phyloP scores from a whole-genome alignment of 352 stramenopile genomes.

The Sclerospora graminicola region DNA sequence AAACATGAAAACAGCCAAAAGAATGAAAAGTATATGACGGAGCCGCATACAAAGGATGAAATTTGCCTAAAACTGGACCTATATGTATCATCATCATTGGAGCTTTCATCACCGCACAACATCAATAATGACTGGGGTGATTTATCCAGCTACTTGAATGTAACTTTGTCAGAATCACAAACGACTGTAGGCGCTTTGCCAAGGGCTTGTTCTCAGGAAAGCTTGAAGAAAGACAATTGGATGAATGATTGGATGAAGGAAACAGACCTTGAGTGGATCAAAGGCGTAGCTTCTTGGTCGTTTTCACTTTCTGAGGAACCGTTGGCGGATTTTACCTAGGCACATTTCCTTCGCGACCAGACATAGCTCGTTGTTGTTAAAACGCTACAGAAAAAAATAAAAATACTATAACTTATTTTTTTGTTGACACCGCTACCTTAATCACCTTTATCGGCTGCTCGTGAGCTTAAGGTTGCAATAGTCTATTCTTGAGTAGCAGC shows the following conservation, averaged over 20 bases:
- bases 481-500: constrained; percentile 23
- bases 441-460: not conserved
- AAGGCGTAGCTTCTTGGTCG: constrained; percentile 44
- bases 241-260: constrained; percentile 49
- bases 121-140: constrained; percentile 15
- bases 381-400: constrained; percentile 7
- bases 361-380: not conserved
- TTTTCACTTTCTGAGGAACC: constrained; percentile 31
- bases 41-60: constrained; percentile 20
- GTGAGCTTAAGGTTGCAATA: constrained; percentile 5
- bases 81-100: constrained; percentile 6
- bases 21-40: constrained; percentile 5
- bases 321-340: constrained; percentile 34
- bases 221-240: constrained; percentile 27
- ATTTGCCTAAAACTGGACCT: constrained; percentile 2
- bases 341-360: not conserved
- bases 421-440: constrained; percentile 6
- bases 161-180: constrained; percentile 35
- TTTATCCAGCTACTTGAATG: constrained; percentile 30
- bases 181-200: constrained; percentile 1
- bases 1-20: not conserved
- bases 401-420: constrained; percentile 32
- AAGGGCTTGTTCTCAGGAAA: constrained; percentile 7
- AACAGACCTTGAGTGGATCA: constrained; percentile 48
- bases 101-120: not conserved